Conservation (phyloP, 2,329 filamentous ascomycete genomes). For the Phyllosticta capitalensis region DNA sequence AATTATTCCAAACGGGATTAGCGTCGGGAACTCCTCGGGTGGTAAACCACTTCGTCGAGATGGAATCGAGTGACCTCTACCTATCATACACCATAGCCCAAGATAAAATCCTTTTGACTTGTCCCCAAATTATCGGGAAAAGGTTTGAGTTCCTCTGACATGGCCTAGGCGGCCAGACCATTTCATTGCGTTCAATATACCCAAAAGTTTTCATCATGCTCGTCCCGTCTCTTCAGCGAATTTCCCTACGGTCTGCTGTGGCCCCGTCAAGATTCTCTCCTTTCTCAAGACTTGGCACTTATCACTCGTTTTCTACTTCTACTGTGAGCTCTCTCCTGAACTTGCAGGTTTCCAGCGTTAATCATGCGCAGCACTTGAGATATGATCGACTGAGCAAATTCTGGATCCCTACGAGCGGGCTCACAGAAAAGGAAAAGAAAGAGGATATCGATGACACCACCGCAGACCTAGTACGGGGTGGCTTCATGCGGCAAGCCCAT, state of each 20-base stretch:
- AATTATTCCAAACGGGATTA: constrained; percentile 8
- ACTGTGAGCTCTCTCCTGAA: neutral
- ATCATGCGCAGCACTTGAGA: constrained; percentile 31
- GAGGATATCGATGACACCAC: constrained; percentile 38
- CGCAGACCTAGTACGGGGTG: constrained; percentile 35
- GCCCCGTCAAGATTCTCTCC: neutral
- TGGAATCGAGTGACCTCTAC: neutral
- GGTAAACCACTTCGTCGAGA: neutral
- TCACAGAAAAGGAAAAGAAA: constrained; percentile 43
- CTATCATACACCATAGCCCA: neutral
- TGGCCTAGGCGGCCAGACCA: neutral
- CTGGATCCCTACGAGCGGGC: constrained; percentile 70
- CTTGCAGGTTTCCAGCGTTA: neutral
- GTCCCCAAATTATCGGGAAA: neutral
- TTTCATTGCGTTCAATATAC: neutral
- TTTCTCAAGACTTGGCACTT: neutral
- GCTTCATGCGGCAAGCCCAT: constrained; percentile 53
- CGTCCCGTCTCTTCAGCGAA: constrained; percentile 5
- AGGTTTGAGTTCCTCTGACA: neutral
- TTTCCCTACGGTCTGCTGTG: neutral
- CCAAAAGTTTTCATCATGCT: constrained; percentile 2
- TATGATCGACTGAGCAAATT: constrained; percentile 58
- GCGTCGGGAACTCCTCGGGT: constrained; percentile 6
- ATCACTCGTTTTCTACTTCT: neutral
- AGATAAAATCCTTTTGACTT: neutral